Percentiles rank a stretch among this genome's conserved stretches.
These are phyloP conservation scores for Globisporangium polare DNA, from an alignment of 352 stramenopile species.

Conservation along the genomic window DNA sequence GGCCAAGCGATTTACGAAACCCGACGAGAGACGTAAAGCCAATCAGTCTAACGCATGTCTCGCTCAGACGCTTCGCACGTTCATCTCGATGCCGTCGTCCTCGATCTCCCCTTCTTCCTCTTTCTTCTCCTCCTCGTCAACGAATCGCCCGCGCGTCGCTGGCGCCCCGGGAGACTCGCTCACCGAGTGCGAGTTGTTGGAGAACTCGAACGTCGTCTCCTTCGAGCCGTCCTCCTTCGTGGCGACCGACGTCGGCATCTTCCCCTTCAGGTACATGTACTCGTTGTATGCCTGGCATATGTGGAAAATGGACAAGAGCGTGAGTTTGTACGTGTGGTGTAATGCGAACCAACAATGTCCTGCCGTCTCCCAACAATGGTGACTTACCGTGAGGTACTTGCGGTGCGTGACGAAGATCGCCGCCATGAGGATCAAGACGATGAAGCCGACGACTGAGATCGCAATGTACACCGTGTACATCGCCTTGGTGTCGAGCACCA, in stretches of 20 bases:
- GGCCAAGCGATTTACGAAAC: neutral
- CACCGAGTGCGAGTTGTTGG: constrained; percentile 40
- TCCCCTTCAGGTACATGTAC: constrained; percentile 80
- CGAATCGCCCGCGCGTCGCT: neutral
- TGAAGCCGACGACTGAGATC: constrained; percentile 53
- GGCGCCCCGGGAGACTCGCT: constrained; percentile 16
- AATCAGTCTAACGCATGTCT: neutral
- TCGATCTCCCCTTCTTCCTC: constrained; percentile 26
- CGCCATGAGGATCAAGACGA: constrained; percentile 68
- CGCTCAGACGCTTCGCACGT: constrained; percentile 24
- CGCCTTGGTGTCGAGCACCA: constrained; percentile 65
- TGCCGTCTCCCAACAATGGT: neutral
- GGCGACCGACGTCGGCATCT: constrained; percentile 54
- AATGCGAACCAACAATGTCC: neutral
- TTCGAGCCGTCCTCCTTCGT: constrained; percentile 54
- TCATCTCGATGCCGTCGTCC: constrained; percentile 31
- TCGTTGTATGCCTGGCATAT: constrained; percentile 54
- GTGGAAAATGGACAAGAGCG: neutral
- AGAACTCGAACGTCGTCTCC: constrained; percentile 79
- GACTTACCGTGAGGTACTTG: constrained; percentile 67
- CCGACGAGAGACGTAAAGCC: neutral
- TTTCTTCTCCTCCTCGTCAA: constrained; percentile 21
- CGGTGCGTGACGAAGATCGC: constrained; percentile 65
- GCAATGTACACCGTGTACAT: constrained; percentile 73
- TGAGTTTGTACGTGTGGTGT: neutral